A percentile compares a stretch with the other conserved stretches of the same genome.
Evolutionary conservation across 306 rosid species (phyloP).

Genomic region (Acacia crassicarpa): DNA sequence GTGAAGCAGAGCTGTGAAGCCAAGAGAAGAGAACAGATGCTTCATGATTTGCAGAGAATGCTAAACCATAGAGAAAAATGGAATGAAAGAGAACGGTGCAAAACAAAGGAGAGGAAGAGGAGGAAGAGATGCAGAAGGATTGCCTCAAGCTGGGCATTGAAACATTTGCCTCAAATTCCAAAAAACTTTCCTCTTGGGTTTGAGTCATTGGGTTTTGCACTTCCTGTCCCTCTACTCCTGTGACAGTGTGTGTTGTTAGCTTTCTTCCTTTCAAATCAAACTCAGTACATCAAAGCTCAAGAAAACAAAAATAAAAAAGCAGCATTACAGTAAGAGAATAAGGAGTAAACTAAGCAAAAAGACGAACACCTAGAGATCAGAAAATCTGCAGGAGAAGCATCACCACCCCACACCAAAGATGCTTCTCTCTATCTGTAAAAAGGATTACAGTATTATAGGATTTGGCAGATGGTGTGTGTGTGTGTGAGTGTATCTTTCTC

Average conservation of each 20-base stretch:
- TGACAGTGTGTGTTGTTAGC: conserved; percentile 32
- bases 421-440: conserved; percentile 44
- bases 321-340: conserved; percentile 15
- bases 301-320: neutral
- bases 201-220: conserved; percentile 51
- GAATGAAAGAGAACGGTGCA: conserved; percentile 33
- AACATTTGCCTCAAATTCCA: conserved; percentile 65
- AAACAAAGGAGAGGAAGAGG: conserved; percentile 26
- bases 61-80: conserved; percentile 33
- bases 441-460: conserved; percentile 35
- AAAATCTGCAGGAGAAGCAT: conserved; percentile 39
- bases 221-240: conserved; percentile 37
- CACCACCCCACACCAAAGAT: conserved; percentile 49
- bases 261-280: conserved; percentile 59
- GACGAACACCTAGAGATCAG: conserved; percentile 54
- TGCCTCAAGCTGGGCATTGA: conserved; percentile 57
- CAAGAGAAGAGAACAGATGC: conserved; percentile 74
- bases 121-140: conserved; percentile 33
- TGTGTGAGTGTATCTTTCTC: neutral
- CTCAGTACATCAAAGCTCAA: conserved; percentile 28
- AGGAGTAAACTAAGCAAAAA: conserved; percentile 33
- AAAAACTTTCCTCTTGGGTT: conserved; percentile 50
- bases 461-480: conserved; percentile 26
- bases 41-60: conserved; percentile 66
- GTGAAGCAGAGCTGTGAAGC: conserved; percentile 62